Percentiles rank a stretch among this genome's conserved stretches.
Evolutionary conservation across 2,329 filamentous ascomycete species (phyloP).

Genomic region (Paecilomyces fulvus): DNA sequence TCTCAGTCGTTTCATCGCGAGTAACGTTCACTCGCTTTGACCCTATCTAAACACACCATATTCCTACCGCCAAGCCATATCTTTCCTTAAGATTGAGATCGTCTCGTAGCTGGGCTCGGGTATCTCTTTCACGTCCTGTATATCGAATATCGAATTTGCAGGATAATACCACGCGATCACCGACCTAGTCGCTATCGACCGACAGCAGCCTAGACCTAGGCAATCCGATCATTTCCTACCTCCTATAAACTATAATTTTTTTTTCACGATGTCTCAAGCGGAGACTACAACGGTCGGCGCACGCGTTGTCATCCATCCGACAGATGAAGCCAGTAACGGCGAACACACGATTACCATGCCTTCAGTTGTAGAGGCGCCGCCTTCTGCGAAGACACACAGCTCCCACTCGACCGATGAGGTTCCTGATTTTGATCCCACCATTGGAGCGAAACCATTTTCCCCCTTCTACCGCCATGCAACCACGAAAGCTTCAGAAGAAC

Average conservation of each 20-base stretch:
- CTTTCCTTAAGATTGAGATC: neutral
- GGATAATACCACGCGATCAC: neutral
- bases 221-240: neutral
- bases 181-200: neutral
- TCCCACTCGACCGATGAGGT: neutral
- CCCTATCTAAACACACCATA: neutral
- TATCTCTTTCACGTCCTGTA: neutral
- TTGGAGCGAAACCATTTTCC: constrained; percentile 33
- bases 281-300: neutral
- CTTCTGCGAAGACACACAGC: neutral
- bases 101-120: neutral
- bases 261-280: neutral
- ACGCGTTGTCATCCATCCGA: neutral
- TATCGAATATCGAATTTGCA: neutral
- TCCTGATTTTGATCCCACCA: constrained; percentile 29
- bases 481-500: constrained; percentile 21
- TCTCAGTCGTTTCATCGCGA: neutral
- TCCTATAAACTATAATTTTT: neutral
- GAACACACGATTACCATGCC: neutral
- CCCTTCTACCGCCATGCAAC: constrained; percentile 37
- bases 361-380: neutral
- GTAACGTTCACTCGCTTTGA: neutral
- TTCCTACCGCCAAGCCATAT: neutral
- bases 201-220: neutral
- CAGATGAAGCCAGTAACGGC: neutral